Evolutionary conservation across 257 asterid genomes (phyloP).

Genomic region (Solanum corneliomulleri): DNA sequence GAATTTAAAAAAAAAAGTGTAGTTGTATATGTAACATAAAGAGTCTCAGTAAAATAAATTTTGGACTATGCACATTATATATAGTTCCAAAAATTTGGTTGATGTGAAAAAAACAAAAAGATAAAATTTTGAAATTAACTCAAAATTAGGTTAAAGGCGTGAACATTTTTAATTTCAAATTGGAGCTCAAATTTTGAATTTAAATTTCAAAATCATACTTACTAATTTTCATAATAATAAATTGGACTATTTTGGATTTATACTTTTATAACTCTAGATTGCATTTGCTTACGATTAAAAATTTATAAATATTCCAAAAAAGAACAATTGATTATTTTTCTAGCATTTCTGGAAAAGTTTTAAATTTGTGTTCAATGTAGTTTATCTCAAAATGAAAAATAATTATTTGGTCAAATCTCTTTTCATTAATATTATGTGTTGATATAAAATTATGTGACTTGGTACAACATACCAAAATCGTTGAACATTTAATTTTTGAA

Average conservation of each 20-base stretch:
- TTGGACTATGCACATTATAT: background rate
- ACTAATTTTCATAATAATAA: too few species aligned
- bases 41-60: background rate
- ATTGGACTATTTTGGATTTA: too few species aligned
- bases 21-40: too few species aligned
- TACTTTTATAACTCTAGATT: background rate
- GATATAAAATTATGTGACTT: background rate
- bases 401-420: background rate
- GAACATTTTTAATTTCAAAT: too few species aligned
- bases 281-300: background rate
- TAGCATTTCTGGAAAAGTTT: background rate
- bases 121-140: too few species aligned
- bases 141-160: background rate
- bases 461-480: too few species aligned
- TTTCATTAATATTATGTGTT: background rate
- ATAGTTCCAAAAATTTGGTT: background rate
- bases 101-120: background rate
- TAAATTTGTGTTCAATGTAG: background rate
- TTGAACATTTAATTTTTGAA: too few species aligned
- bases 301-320: background rate
- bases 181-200: too few species aligned
- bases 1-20: too few species aligned
- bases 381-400: background rate
- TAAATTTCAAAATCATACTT: background rate
- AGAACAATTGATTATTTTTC: background rate